A percentile compares a stretch with the other conserved stretches of the same genome.
phyloP scores from a whole-genome alignment of 1,139 yeast species.

The Candida pseudoviswanathii region DNA sequence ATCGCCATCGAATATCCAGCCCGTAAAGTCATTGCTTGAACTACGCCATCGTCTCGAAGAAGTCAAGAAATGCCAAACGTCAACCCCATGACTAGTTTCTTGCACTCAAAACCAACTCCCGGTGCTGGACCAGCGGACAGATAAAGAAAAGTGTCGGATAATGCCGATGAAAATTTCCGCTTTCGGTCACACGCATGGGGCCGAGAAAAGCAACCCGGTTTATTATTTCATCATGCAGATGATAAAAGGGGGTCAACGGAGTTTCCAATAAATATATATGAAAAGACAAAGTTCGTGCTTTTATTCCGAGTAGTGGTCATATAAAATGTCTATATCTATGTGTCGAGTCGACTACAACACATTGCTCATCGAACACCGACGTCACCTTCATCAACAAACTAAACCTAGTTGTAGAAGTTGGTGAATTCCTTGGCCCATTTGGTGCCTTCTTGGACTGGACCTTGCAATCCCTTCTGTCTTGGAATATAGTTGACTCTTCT shows the following conservation, averaged over 20 bases:
- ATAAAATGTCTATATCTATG: not conserved
- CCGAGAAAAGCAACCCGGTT: not conserved
- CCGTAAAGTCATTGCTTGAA: too few relatives aligned
- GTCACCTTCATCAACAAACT: not conserved
- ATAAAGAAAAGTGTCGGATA: not conserved
- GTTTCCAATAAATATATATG: not conserved
- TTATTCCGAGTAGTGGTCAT: not conserved
- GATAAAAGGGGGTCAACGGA: not conserved
- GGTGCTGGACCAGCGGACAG: slow-evolving; percentile 4
- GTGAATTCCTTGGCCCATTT: slow-evolving; percentile 37
- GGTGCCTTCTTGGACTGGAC: slow-evolving; percentile 56
- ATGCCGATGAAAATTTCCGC: slow-evolving; percentile 3
- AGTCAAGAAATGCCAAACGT: too few relatives aligned
- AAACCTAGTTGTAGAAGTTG: slow-evolving; percentile 12
- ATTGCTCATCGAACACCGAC: not conserved
- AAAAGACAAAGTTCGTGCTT: not conserved
- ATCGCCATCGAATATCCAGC: too few relatives aligned
- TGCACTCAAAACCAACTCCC: not conserved
- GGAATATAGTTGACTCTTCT: slow-evolving; percentile 85
- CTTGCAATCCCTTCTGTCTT: slow-evolving; percentile 71
- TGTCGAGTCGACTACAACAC: too few relatives aligned
- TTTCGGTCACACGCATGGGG: not conserved
- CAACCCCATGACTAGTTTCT: not conserved
- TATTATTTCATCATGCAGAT: slow-evolving; percentile 1
- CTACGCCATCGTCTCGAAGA: too few relatives aligned